Evolutionary conservation across 768 basidiomycete species (phyloP).

Genomic region (Coprinopsis marcescibilis): DNA sequence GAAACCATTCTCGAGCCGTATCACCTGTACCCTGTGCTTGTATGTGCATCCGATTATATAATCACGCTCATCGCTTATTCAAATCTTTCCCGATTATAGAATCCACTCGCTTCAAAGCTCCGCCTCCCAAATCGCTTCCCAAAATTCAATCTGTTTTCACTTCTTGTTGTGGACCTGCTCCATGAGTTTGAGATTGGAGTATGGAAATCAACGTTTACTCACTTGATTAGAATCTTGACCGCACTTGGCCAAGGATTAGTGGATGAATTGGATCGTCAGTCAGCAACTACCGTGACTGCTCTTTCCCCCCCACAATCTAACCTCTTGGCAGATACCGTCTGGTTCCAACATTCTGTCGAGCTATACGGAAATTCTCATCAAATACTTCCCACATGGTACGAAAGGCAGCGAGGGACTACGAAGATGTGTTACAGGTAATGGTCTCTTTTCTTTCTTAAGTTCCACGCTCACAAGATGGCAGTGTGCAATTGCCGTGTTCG

Average conservation of each 20-base stretch:
- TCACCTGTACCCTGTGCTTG: too few species aligned
- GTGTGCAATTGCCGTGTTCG: slow-evolving; percentile 31
- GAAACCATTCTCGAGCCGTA: too few species aligned
- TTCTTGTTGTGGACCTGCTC: slow-evolving; percentile 26
- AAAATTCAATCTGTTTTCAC: slow-evolving; percentile 19
- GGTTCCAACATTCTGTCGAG: slow-evolving; percentile 23
- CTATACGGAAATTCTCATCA: slow-evolving; percentile 24
- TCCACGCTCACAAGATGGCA: slow-evolving; percentile 6
- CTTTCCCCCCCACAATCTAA: slow-evolving; percentile 24
- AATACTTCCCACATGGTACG: slow-evolving; percentile 27
- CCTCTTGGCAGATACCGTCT: slow-evolving; percentile 17
- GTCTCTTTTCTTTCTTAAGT: neutral
- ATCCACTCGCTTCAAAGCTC: slow-evolving; percentile 27
- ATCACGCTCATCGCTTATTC: neutral
- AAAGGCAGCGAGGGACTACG: slow-evolving; percentile 29
- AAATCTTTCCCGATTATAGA: slow-evolving; percentile 5
- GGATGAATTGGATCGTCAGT: slow-evolving; percentile 33
- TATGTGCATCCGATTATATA: too few species aligned
- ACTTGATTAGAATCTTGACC: slow-evolving; percentile 27
- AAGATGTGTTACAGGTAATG: slow-evolving; percentile 33
- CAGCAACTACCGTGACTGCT: slow-evolving; percentile 29
- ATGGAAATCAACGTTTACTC: slow-evolving; percentile 30
- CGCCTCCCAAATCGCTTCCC: too few species aligned
- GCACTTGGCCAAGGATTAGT: slow-evolving; percentile 14
- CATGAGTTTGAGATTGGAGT: slow-evolving; percentile 35